These are phyloP conservation scores for Eucalyptus polybractea DNA, from an alignment of 345 rosid genomes.

Conservation along the genomic window DNA sequence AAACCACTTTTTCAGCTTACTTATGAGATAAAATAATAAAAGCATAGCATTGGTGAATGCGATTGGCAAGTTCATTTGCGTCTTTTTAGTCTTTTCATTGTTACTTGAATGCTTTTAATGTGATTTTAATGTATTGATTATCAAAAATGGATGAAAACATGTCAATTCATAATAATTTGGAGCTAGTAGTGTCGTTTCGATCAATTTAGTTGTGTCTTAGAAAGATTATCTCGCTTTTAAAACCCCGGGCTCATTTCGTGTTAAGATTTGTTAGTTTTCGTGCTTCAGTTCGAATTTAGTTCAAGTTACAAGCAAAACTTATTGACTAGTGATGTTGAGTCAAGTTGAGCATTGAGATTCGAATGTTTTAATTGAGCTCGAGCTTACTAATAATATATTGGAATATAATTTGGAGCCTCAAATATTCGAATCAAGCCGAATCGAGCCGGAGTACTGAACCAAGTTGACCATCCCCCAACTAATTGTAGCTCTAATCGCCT, in stretches of 20 bases:
- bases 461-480: not conserved
- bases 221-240: not conserved
- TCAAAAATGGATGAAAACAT: not conserved
- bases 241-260: rapidly evolving
- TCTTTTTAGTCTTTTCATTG: not conserved
- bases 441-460: not conserved
- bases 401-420: not conserved
- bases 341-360: rapidly evolving
- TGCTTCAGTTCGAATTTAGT: not conserved
- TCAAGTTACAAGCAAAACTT: rapidly evolving
- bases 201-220: not conserved
- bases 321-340: rapidly evolving
- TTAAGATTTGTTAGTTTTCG: not conserved
- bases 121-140: not conserved
- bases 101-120: not conserved
- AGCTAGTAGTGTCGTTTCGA: not conserved
- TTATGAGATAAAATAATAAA: not conserved
- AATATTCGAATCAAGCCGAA: not conserved
- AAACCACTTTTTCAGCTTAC: not conserved
- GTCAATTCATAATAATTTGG: not conserved
- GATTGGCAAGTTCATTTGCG: not conserved
- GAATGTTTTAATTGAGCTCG: not conserved
- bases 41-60: not conserved
- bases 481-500: not conserved
- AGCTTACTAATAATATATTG: not conserved